Base-by-base conservation (phyloP, 306 rosid genomes). In the Cyamopsis tetragonoloba region DNA sequence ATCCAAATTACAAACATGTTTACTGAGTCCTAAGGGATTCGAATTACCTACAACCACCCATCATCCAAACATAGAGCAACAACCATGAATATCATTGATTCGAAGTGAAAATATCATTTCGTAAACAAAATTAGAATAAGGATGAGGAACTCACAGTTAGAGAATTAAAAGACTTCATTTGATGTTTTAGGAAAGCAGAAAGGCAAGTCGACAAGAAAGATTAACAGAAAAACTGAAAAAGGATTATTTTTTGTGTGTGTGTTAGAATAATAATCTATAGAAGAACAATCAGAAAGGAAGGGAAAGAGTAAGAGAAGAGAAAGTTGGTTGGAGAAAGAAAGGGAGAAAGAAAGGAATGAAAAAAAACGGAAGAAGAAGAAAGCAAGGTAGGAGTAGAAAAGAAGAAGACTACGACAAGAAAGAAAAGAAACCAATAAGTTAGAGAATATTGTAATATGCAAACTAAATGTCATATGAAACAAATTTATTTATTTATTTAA, bases 61-160 rank as follows among this genome's bases (percentile, higher is more conserved):
- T n/a, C n/a, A n/a, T n/a, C n/a, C n/a, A n/a, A n/a, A n/a, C n/a
- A n/a, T n/a, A n/a, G n/a, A n/a, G n/a, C n/a, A n/a, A n/a, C n/a
- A n/a, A n/a, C n/a, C n/a, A n/a, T n/a, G n/a, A n/a, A n/a, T n/a
- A n/a, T n/a, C n/a, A n/a, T n/a, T n/a, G n/a, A n/a, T n/a, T n/a
- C n/a, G n/a, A n/a, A n/a, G n/a, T n/a, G n/a, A n/a, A n/a, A n/a
- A n/a, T n/a, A n/a, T n/a, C n/a, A n/a, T n/a, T n/a, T 22, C 23
- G 18, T 10, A n/a, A 20, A 53, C 38, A 13, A 26, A 75, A 37
- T 5, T 42, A 12, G 32, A 56, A 27, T 6, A 6, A 54, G 62
- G 30, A 68, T n/a, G n/a, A n/a, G n/a, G n/a, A 77, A 60, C 75
- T 78, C 73, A 84, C 89, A 19, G 82, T 73, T 73, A 81, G 78